Base-by-base conservation (phyloP, 108 stramenopile genomes). In the Skeletonema grethae region DNA sequence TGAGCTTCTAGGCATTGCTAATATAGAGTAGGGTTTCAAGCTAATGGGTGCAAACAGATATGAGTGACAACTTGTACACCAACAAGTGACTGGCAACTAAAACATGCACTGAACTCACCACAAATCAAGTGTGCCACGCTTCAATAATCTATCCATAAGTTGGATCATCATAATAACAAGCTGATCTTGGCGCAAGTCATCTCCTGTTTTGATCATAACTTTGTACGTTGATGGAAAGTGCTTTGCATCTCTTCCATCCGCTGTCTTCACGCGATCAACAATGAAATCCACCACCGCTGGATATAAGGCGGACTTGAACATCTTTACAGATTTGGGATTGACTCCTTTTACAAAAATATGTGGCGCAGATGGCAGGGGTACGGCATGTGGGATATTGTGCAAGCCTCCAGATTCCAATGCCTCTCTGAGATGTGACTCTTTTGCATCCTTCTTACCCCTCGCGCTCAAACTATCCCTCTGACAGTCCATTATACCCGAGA, bases 151-250 rank as follows among this genome's bases (percentile, higher is more conserved):
- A 84, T 99, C 99, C 97, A 99, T 98, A 43, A 99, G 86, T 53
- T 96, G 88, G 48, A 99, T 93, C 93, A 99, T 89, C 86, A 97
- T 95, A 35, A 98, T 95, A 34, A 95, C 92, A 7, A 99, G 93
- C 74, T 99, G 98, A 81, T 99, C 99, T 79, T 99, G 99, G 1
- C 99, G 85, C 43, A 99, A 76, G 73, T 99, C 99, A 81, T 99
- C 99, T 20, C 99, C 99, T 38, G 93, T 94, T 85, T 99, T 99
- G 73, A 99, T 91, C 67, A 99, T 96, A 4, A 97, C 96, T 60
- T 90, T 86, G 83, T 92, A 95, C 45, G 70, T 77, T 7, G 77
- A 53, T 30, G 39, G 15, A 43, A 48, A 29, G 39, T 77, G 62
- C 55, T 69, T 82, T 30, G 39, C 72, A 50, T 24, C 38, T 36